Conservation (phyloP, 352 stramenopile genomes). For the Paralagenidium karlingii region DNA sequence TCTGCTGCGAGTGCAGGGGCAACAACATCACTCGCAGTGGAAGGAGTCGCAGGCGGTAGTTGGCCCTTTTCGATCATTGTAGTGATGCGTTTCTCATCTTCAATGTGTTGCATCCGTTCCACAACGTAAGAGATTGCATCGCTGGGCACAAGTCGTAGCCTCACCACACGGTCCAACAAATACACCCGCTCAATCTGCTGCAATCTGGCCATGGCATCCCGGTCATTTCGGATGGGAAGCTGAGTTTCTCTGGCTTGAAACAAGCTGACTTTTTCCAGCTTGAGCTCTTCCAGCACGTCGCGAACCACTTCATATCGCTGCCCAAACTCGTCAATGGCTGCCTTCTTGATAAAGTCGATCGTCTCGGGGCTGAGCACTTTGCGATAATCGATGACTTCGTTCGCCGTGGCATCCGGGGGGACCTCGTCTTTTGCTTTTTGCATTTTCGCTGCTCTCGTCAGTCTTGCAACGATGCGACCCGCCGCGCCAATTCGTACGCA, state of each 20-base stretch:
- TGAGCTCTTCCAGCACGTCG: conserved; percentile 23
- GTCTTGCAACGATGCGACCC: not conserved
- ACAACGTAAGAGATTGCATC: conserved; percentile 12
- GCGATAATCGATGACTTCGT: too few relatives aligned
- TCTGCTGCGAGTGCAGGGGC: too few relatives aligned
- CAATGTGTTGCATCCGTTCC: conserved; percentile 23
- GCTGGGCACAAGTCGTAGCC: conserved; percentile 2
- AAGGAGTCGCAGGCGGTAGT: conserved; percentile 1
- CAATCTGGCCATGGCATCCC: conserved; percentile 25
- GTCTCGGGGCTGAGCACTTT: too few relatives aligned
- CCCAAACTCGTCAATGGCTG: conserved; percentile 11
- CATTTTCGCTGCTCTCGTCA: not conserved
- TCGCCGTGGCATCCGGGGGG: too few relatives aligned
- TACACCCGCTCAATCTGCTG: conserved; percentile 67
- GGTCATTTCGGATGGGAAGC: conserved; percentile 20
- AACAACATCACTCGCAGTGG: too few relatives aligned
- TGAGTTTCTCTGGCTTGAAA: too few relatives aligned
- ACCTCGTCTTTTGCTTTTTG: conserved; percentile 1
- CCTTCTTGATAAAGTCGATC: not conserved
- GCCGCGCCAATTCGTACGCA: conserved; percentile 25
- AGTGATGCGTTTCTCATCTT: too few relatives aligned
- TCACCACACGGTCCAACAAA: conserved; percentile 21
- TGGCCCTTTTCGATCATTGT: conserved; percentile 6
- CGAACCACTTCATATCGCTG: conserved; percentile 28
- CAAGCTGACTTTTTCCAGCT: not conserved